These are phyloP conservation scores for Ophiocordyceps sinensis DNA, from an alignment of 2,329 filamentous ascomycete species.

Conservation along the genomic window DNA sequence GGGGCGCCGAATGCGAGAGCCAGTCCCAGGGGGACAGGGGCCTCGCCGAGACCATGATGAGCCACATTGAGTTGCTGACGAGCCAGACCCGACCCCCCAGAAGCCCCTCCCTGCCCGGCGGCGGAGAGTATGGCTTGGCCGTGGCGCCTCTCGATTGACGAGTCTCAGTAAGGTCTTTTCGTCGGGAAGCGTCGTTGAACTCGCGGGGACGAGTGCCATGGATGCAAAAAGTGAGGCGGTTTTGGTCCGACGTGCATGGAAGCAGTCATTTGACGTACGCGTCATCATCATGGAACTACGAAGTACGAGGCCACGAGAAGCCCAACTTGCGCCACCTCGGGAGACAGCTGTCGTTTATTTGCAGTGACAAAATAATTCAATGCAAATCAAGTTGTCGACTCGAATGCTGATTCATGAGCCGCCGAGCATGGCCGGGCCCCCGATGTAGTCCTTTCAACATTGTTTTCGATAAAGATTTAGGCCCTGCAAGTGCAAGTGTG, in stretches of 20 bases:
- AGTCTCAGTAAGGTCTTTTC: background rate
- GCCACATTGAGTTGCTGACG: conserved; percentile 24
- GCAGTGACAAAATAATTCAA: no score
- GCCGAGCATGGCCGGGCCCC: background rate
- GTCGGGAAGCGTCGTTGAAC: background rate
- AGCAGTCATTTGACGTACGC: no score
- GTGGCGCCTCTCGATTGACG: conserved; percentile 18
- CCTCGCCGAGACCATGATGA: conserved; percentile 21
- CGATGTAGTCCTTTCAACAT: background rate
- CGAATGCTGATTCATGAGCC: no score
- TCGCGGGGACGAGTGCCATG: no score
- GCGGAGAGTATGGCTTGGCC: conserved; percentile 17
- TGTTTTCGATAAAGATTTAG: no score
- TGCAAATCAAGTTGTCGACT: no score
- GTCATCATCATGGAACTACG: no score
- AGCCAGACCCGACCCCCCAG: conserved; percentile 13
- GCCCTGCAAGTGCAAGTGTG: background rate
- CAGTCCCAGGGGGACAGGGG: conserved; percentile 21
- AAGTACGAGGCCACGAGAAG: no score
- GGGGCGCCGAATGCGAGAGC: conserved; percentile 36
- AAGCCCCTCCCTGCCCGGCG: conserved; percentile 13
- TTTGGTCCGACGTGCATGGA: no score
- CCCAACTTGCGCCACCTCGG: no score
- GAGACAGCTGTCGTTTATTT: no score
- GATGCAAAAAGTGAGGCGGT: background rate